A percentile compares a stretch with the other conserved stretches of the same genome.
phyloP scores from a whole-genome alignment of 1,284 basidiomycete genomes.

The Puccinia novopanici region DNA sequence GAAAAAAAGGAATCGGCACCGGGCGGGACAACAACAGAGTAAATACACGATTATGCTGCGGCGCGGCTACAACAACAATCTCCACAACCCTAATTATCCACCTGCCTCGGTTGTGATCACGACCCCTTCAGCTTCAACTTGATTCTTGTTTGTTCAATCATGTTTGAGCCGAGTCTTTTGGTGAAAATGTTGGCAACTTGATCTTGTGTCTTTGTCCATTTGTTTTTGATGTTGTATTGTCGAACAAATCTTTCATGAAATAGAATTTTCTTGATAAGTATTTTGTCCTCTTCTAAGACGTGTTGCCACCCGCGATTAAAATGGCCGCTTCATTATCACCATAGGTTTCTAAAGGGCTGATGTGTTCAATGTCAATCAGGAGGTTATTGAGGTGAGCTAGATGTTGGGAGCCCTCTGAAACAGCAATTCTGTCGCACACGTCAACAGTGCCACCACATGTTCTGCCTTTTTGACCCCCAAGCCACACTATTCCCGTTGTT shows the following conservation, averaged over 20 bases:
- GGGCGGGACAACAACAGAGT: too few species aligned
- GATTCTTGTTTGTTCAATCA: too few species aligned
- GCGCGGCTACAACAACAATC: too few species aligned
- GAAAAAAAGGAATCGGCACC: too few species aligned
- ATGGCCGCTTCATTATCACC: background rate
- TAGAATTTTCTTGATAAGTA: background rate
- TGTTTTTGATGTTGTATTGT: too few species aligned
- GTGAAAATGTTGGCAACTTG: constrained; percentile 15
- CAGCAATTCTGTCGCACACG: constrained; percentile 6
- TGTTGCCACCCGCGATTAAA: background rate
- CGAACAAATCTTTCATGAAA: background rate
- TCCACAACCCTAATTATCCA: too few species aligned
- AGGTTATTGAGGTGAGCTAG: background rate
- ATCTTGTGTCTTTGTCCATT: background rate
- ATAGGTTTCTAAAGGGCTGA: too few species aligned
- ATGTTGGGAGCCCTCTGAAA: background rate
- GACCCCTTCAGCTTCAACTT: too few species aligned
- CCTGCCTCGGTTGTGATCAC: too few species aligned
- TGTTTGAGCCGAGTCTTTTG: background rate
- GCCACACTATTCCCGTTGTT: background rate
- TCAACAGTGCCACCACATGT: background rate
- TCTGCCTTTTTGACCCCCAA: constrained; percentile 13
- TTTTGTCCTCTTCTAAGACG: background rate
- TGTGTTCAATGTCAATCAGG: background rate
- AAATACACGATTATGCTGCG: too few species aligned